Conservation (phyloP, 1,284 basidiomycete species). For the Schizophyllum amplum region DNA sequence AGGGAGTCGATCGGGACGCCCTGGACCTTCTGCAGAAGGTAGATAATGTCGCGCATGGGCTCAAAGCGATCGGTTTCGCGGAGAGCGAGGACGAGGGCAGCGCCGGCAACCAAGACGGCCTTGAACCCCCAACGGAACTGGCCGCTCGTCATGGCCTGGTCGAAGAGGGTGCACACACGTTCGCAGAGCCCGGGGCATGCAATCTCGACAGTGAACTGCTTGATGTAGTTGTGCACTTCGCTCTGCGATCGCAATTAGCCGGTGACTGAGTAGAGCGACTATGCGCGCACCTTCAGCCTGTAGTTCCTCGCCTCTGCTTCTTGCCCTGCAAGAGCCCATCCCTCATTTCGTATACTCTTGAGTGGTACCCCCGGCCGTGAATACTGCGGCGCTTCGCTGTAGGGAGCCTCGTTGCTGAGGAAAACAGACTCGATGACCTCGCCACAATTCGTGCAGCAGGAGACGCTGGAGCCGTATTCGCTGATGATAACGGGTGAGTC, state of each 20-base stretch:
- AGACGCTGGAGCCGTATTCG: not conserved
- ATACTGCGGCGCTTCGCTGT: not conserved
- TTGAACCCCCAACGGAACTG: conserved; percentile 61
- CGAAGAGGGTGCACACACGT: conserved; percentile 58
- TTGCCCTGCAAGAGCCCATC: not conserved
- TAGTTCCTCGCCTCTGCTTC: not conserved
- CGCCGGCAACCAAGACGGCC: conserved; percentile 58
- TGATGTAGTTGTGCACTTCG: conserved; percentile 54
- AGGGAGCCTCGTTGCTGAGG: not conserved
- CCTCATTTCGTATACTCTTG: not conserved
- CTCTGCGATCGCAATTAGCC: conserved; percentile 28
- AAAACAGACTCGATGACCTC: not conserved
- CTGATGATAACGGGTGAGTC: not conserved
- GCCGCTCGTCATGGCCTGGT: conserved; percentile 49
- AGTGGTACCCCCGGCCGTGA: not conserved
- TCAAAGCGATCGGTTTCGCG: conserved; percentile 61
- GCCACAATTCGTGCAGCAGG: not conserved
- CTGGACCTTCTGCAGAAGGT: conserved; percentile 41
- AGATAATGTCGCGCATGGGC: conserved; percentile 57
- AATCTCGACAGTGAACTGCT: conserved; percentile 45
- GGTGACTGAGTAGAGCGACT: not conserved
- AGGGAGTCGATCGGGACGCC: conserved; percentile 22
- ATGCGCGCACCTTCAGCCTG: not conserved
- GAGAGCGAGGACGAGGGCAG: conserved; percentile 56
- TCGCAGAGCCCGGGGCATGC: conserved; percentile 45